These are phyloP conservation scores for Ustilago loliicola DNA, from an alignment of 1,284 basidiomycete genomes.

Conservation along the genomic window DNA sequence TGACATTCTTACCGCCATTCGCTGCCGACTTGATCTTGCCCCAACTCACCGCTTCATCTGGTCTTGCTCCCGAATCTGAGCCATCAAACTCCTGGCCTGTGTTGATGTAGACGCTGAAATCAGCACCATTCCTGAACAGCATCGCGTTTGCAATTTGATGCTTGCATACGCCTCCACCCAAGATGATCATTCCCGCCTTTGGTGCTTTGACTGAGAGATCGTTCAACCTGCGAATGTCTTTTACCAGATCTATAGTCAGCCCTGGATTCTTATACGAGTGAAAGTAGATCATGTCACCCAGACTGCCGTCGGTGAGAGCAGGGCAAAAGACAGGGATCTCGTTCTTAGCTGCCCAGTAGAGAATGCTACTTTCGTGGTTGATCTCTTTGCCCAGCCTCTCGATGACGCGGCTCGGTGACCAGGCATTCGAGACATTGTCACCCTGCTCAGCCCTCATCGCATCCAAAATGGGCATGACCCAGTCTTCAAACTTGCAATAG, in stretches of 20 bases:
- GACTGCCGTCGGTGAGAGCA: constrained; percentile 94
- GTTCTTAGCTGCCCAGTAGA: constrained; percentile 98
- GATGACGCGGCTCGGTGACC: constrained; percentile 96
- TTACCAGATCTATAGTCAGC: constrained; percentile 91
- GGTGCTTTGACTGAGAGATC: constrained; percentile 88
- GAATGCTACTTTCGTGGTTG: constrained; percentile 90
- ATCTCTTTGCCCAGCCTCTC: constrained; percentile 93
- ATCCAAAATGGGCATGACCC: constrained; percentile 95
- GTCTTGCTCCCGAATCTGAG: constrained; percentile 94
- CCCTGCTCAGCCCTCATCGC: constrained; percentile 91
- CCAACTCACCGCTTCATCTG: constrained; percentile 99
- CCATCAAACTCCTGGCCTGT: constrained; percentile 99
- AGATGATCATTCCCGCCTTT: constrained; percentile 97
- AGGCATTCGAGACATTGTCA: constrained; percentile 74
- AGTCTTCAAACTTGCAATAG: constrained; percentile 99
- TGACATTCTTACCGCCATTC: constrained; percentile 85
- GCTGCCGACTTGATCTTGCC: constrained; percentile 87
- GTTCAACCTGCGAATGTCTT: constrained; percentile 91
- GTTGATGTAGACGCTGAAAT: constrained; percentile 97
- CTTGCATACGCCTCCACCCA: constrained; percentile 98
- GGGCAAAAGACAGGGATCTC: constrained; percentile 99
- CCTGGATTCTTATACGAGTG: constrained; percentile 84
- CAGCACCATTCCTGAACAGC: constrained; percentile 97
- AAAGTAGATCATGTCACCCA: constrained; percentile 99
- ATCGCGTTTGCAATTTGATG: constrained; percentile 99